Evolutionary conservation across 306 rosid species (phyloP), one percentile per base, ranked within the genome.

Genomic region (Rosa multiflora): DNA sequence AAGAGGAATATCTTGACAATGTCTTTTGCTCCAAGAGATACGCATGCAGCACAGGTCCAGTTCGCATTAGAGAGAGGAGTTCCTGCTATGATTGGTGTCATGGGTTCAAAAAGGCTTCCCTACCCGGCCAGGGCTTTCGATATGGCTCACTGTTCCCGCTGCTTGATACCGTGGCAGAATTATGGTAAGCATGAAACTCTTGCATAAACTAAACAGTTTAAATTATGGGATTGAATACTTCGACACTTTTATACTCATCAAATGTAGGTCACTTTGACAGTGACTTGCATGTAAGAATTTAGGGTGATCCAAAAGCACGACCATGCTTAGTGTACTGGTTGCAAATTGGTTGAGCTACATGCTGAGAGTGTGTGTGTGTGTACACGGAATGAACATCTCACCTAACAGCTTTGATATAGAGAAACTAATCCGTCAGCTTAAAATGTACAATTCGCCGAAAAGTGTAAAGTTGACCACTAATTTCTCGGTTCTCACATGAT

Each of bases 101-200:
- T 95, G 90, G 91, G 89, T 77, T 90, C 99, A 8, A 90, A 93
- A 74, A 88, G 98, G 85, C 83, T 88, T 77, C 98, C 99, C 42
- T 95, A 93, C 78, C 98, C 99, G 0, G 91, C 99, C 5, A 89
- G 99, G 76, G 96, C 99, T 2, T 95, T 95, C 37, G 99, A 95
- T 76, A 95, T 95, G 97, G 99, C 99, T 76, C 99, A 95, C 72
- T 95, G 99, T 84, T 95, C 99, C 39, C 98, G 99, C 70, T 95
- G 99, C 85, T 70, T 95, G 58, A 91, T 95, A 56, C 99, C 98
- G 3, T 95, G 99, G 99, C 5, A 59, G 2, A 76, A 88, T 13
- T 11, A 58, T 81, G 92, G 98, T 93, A 92, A 76, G 32, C n/a
- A 10, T 14, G 37, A 52, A 29, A 2, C 67, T 62, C 56, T 14